These are phyloP conservation scores for Turnera subulata DNA, from an alignment of 345 rosid species.

Conservation along the genomic window DNA sequence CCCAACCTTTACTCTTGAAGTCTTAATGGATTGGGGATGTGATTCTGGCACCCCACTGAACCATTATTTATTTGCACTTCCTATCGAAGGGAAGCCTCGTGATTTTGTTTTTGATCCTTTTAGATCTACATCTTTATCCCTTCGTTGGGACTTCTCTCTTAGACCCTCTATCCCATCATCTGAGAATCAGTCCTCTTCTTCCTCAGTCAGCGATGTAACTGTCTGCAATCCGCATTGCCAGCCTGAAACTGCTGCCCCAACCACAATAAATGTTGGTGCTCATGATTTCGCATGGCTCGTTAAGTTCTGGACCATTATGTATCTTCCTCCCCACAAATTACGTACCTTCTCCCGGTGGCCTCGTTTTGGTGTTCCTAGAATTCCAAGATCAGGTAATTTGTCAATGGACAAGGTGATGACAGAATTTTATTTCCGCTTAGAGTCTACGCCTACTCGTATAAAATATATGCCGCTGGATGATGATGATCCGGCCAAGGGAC, in stretches of 20 bases:
- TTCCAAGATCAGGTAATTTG: constrained; percentile 81
- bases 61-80: constrained; percentile 90
- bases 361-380: constrained; percentile 87
- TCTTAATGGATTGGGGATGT: constrained; percentile 90
- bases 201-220: constrained; percentile 30
- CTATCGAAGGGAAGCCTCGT: constrained; percentile 73
- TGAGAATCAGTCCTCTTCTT: constrained; percentile 40
- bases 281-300: constrained; percentile 93
- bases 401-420: constrained; percentile 96
- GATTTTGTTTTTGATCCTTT: constrained; percentile 87
- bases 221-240: constrained; percentile 32
- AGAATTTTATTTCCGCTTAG: constrained; percentile 88
- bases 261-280: constrained; percentile 77
- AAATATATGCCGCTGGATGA: constrained; percentile 72
- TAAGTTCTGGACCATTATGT: constrained; percentile 81
- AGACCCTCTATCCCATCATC: constrained; percentile 41
- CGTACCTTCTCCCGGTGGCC: constrained; percentile 90
- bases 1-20: constrained; percentile 75
- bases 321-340: constrained; percentile 89
- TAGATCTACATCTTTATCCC: constrained; percentile 92
- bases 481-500: constrained; percentile 94
- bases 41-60: constrained; percentile 83
- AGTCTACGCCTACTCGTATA: constrained; percentile 68
- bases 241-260: constrained; percentile 46
- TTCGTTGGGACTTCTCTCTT: constrained; percentile 82